Evolutionary conservation across 108 stramenopile genomes (phyloP), one percentile per base, ranked within the genome.

Genomic region (Skeletonema marinoi): DNA sequence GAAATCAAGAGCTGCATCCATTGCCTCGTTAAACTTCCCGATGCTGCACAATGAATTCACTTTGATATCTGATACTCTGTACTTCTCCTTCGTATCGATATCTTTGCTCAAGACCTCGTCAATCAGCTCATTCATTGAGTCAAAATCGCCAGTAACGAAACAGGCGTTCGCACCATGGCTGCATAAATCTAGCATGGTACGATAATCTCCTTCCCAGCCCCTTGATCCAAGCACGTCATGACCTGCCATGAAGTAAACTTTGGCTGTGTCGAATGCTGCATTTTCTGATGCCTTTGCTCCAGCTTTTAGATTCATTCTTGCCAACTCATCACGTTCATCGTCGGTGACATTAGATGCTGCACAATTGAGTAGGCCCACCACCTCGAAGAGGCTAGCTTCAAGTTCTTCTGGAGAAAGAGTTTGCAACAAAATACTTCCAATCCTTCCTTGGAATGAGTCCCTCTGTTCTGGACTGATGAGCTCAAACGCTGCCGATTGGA

Each of bases 401-500:
- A 25, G 25, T 25, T 25, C 25, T 25, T 25, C 25, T 25, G 25
- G 25, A 25, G 25, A 25, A 25, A 25, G 25, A 25, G 25, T 25
- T 7, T 29, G 6, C 5, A 6, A 21, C 25, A 58, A 10, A 58
- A 58, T 21, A 6, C 19, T 58, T 6, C 56, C 56, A 29, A 36
- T 36, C 0, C 36, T 36, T 8, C 36, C 4, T 36, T 6, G 36
- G 6, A 36, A 36, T 6, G 36, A 25, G 25, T 29, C 19, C 25
- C 56, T 21, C 10, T 58, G 19, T 1, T 25, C 25, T 21, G 29
- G 19, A 21, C 56, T 25, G 56, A 21, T 58, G 19, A 36, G 36
- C 6, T 36, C 6, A 6, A 6, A 36, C 6, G 36, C 36, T 36
- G 36, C 36, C 6, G 36, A 21, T 58, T 58, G 87, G 13, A 88